Evolutionary conservation across 345 rosid species (phyloP), one percentile per base, ranked within the genome.

Genomic region (Camelina sativa): DNA sequence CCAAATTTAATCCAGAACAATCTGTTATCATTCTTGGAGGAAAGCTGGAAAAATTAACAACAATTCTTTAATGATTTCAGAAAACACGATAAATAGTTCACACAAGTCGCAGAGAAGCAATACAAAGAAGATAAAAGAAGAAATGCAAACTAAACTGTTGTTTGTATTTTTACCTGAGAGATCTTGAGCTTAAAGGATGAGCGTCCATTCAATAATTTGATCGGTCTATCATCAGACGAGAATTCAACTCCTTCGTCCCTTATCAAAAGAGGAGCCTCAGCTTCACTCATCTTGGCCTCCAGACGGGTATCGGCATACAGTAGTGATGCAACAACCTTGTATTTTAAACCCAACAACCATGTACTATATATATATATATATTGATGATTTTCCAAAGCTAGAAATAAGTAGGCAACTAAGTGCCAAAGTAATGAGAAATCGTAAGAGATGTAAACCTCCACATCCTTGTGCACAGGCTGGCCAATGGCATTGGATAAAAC

Each of bases 181-280:
- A 91, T 87, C 78, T 87, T 91, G 65, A 91, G 86, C 82, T 83
- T 87, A 70, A 87, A 86, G 66, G 94, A 82, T 28, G 89, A 85
- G 6, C 83, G 86, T 17, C 94, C 94, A 1, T 84, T 79, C 72
- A 74, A 57, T 69, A 89, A 34, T 77, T 83, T 91, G 75, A 79
- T 76, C 22, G 89, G 88, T 75, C 80, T 83, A 73, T 85, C 85
- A 52, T 16, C 64, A 50, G 92, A 78, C 47, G 86, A 82, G 77
- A 83, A 87, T 73, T 89, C 94, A 70, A 80, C 72, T 75, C 97
- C 97, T 76, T 91, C 94, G 77, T 67, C 82, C 79, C 83, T 86
- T 43, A 81, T 78, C 84, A 89, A 77, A 74, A 88, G 89, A 5
- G 92, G 88, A 71, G 90, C 84, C 76, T 85, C 89, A 53, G 71